Conservation (phyloP, 768 basidiomycete genomes). For the Trametes cinnabarina region DNA sequence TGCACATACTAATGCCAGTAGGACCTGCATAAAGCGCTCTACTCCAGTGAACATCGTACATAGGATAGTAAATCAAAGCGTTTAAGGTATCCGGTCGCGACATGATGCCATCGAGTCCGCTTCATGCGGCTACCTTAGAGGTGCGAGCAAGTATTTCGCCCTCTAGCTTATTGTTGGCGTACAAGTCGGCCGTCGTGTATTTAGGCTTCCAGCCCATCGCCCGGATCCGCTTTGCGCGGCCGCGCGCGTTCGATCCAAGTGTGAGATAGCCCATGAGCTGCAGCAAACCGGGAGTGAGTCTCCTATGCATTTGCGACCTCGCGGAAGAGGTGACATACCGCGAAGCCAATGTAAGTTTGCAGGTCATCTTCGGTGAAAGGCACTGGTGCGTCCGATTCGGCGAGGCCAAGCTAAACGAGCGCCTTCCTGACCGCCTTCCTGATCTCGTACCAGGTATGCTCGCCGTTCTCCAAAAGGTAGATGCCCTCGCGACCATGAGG, state of each 20-base stretch:
- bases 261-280: slow-evolving; percentile 1
- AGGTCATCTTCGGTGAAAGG: slow-evolving; percentile 45
- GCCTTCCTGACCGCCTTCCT: slow-evolving; percentile 35
- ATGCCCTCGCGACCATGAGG: slow-evolving; percentile 36
- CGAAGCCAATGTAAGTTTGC: slow-evolving; percentile 22
- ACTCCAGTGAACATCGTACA: too few species aligned
- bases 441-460: slow-evolving; percentile 31
- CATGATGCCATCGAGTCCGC: too few species aligned
- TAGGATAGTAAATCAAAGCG: too few species aligned
- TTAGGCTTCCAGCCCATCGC: slow-evolving; percentile 46
- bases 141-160: slow-evolving; percentile 25
- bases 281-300: background rate
- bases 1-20: too few species aligned
- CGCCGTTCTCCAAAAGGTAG: slow-evolving; percentile 31
- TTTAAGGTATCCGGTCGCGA: too few species aligned
- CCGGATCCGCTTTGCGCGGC: slow-evolving; percentile 32
- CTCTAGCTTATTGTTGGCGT: slow-evolving; percentile 42
- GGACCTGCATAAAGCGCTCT: too few species aligned
- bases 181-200: slow-evolving; percentile 39
- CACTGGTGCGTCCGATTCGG: slow-evolving; percentile 35
- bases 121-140: too few species aligned
- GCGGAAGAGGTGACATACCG: background rate
- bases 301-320: background rate
- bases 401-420: slow-evolving; percentile 28
- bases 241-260: slow-evolving; percentile 22